Percentiles rank a stretch among this genome's conserved stretches.
Conservation (phyloP, 2,329 filamentous ascomycete genomes). For the Penicillium sp. region DNA sequence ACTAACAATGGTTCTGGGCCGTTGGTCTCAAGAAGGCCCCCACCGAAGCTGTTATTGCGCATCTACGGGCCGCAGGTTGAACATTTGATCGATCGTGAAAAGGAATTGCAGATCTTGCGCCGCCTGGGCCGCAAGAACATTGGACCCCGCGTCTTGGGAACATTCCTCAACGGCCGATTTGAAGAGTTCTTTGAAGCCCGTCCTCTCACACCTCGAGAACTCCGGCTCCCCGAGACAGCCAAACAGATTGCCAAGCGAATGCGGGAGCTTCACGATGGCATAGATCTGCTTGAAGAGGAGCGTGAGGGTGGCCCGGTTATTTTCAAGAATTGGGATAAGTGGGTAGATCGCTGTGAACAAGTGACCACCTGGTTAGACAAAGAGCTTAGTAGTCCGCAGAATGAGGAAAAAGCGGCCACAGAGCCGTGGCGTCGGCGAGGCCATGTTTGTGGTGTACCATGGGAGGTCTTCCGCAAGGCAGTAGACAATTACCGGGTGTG, state of each 20-base stretch:
- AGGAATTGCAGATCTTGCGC: conserved; percentile 82
- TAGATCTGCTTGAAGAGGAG: conserved; percentile 81
- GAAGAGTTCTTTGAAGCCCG: conserved; percentile 90
- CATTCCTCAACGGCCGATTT: conserved; percentile 92
- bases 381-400: conserved; percentile 58
- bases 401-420: conserved; percentile 45
- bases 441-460: conserved; percentile 80
- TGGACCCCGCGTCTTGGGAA: conserved; percentile 85
- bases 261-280: conserved; percentile 91
- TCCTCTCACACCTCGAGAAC: conserved; percentile 73
- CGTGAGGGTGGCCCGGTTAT: conserved; percentile 77
- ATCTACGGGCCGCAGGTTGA: conserved; percentile 96
- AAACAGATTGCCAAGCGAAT: conserved; percentile 96
- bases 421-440: conserved; percentile 70
- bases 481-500: conserved; percentile 77
- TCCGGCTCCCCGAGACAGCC: conserved; percentile 80
- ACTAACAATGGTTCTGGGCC: conserved; percentile 46
- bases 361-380: conserved; percentile 58
- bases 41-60: conserved; percentile 78
- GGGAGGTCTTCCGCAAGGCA: conserved; percentile 73
- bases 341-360: conserved; percentile 67
- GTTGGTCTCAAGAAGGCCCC: conserved; percentile 50
- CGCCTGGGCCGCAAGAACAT: conserved; percentile 90
- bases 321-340: conserved; percentile 94
- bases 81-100: conserved; percentile 91